Evolutionary conservation across 805 yeast species (phyloP).

Genomic region (Starmerella cellae): DNA sequence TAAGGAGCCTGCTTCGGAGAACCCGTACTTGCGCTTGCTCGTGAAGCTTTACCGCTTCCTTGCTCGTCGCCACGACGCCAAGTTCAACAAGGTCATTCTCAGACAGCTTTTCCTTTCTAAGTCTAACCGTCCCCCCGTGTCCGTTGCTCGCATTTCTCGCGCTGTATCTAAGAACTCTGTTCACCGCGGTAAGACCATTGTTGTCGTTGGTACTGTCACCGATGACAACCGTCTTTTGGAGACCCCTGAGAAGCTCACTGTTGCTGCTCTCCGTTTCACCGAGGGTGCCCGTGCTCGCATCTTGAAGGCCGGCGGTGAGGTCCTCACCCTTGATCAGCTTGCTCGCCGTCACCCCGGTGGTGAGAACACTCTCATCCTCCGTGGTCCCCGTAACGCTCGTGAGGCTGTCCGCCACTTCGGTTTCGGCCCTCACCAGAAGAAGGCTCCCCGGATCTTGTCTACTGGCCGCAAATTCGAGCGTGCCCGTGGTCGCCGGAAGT

Average conservation of each 20-base stretch:
- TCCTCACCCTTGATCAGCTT: conserved; percentile 96
- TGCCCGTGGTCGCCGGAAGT: conserved; percentile 99
- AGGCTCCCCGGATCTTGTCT: conserved; percentile 96
- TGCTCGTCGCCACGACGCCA: conserved; percentile 97
- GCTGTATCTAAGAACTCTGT: conserved; percentile 72
- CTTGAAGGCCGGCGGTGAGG: conserved; percentile 98
- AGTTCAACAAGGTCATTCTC: conserved; percentile 96
- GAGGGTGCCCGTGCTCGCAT: conserved; percentile 98
- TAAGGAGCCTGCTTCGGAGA: conserved; percentile 98
- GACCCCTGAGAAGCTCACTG: conserved; percentile 83
- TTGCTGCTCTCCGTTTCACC: conserved; percentile 99
- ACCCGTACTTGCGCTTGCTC: conserved; percentile 94
- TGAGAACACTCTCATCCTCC: conserved; percentile 90
- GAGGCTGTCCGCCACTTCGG: conserved; percentile 99
- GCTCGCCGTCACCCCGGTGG: conserved; percentile 99
- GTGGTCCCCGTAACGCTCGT: conserved; percentile 99
- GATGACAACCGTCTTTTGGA: conserved; percentile 90
- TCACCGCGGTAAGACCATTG: conserved; percentile 82
- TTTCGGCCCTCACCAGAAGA: conserved; percentile 98
- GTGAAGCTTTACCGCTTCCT: conserved; percentile 97
- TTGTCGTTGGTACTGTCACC: conserved; percentile 98
- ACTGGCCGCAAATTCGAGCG: conserved; percentile 99
- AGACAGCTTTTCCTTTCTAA: conserved; percentile 91
- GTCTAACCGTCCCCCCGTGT: conserved; percentile 99
- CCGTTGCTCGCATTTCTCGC: conserved; percentile 79